Conservation (phyloP, 73 alveolate species). For the Paramecium sonneborni region DNA sequence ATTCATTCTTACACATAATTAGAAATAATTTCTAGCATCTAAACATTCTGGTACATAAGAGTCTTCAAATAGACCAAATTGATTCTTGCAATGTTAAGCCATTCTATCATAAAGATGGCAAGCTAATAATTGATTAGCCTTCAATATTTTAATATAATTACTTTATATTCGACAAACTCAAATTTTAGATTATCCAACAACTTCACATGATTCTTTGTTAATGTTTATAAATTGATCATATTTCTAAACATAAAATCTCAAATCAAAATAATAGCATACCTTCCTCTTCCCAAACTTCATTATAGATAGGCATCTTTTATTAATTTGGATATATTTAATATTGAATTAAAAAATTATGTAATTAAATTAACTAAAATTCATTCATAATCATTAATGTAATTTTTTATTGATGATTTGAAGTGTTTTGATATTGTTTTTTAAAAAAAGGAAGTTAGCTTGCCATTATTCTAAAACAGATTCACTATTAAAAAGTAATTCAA, state of each 20-base stretch:
- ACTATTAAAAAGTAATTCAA: background rate
- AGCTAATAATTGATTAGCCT: slow-evolving; percentile 64
- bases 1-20: slow-evolving; percentile 61
- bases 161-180: slow-evolving; percentile 69
- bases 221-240: slow-evolving; percentile 52
- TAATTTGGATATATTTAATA: background rate
- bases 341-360: background rate
- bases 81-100: slow-evolving; percentile 67
- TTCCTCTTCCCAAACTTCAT: slow-evolving; percentile 58
- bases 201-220: slow-evolving; percentile 60
- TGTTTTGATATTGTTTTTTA: background rate
- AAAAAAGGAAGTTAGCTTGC: background rate
- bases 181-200: slow-evolving; percentile 59
- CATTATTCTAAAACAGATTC: slow-evolving; percentile 36
- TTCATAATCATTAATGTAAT: background rate
- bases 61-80: slow-evolving; percentile 64
- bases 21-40: slow-evolving; percentile 64
- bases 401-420: background rate
- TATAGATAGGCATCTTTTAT: slow-evolving; percentile 40
- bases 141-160: background rate
- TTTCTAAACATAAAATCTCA: slow-evolving; percentile 60
- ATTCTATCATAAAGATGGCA: slow-evolving; percentile 68
- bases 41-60: slow-evolving; percentile 65
- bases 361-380: background rate
- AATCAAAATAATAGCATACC: background rate